These are phyloP conservation scores for Avena eriantha DNA, from an alignment of 176 grass and related monocot genomes.

Conservation along the genomic window DNA sequence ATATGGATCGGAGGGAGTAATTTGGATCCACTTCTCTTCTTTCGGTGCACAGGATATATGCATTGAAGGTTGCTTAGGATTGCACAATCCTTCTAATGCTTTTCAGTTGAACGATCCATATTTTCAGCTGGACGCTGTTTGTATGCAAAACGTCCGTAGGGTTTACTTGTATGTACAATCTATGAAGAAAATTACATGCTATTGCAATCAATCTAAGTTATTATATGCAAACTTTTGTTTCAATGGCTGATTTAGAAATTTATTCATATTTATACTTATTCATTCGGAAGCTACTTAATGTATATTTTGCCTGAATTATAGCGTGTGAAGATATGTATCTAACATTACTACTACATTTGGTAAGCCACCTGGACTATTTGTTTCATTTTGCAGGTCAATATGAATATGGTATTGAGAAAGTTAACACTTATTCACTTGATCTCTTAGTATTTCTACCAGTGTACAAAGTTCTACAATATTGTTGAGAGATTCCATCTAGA, in stretches of 20 bases:
- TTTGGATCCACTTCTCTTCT: not conserved
- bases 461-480: not conserved
- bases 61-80: not conserved
- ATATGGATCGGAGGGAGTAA: no score
- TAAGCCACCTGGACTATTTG: not conserved
- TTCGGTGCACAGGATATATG: no score
- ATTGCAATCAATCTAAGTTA: not conserved
- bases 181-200: not conserved
- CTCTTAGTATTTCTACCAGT: not conserved
- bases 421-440: conserved; percentile 34
- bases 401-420: conserved; percentile 65
- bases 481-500: not conserved
- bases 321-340: not conserved
- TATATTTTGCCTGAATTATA: not conserved
- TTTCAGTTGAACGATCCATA: not conserved
- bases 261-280: not conserved
- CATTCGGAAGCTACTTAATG: not conserved
- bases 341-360: not conserved
- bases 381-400: conserved; percentile 68
- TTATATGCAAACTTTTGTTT: not conserved
- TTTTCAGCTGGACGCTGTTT: not conserved
- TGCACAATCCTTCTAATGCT: not conserved
- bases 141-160: not conserved
- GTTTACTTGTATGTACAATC: not conserved
- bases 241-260: not conserved